phyloP scores from a whole-genome alignment of 2,329 filamentous ascomycete genomes.

The Colletotrichum chrysophilum region DNA sequence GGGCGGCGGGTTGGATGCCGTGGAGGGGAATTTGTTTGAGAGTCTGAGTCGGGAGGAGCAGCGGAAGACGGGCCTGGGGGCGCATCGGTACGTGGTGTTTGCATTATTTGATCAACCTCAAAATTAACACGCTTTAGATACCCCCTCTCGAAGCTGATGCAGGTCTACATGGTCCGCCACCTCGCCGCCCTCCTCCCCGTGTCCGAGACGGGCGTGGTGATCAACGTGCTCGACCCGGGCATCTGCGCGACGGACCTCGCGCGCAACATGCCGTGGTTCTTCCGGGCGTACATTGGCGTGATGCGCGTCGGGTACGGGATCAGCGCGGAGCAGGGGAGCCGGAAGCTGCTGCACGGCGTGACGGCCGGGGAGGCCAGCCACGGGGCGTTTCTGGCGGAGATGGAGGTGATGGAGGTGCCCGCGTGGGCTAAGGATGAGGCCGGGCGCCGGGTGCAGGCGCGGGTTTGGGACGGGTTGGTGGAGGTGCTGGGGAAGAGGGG shows the following conservation, averaged over 20 bases:
- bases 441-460: neutral
- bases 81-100: neutral
- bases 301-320: neutral
- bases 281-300: neutral
- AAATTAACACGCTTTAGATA: neutral
- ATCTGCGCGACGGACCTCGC: constrained; percentile 30
- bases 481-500: neutral
- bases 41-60: neutral
- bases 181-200: constrained; percentile 29
- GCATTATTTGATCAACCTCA: no score
- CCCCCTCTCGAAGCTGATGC: constrained; percentile 29
- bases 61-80: neutral
- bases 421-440: neutral
- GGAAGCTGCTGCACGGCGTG: neutral
- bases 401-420: neutral
- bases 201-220: constrained; percentile 29
- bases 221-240: constrained; percentile 35
- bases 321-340: neutral
- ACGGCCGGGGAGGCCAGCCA: neutral
- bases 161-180: constrained; percentile 27
- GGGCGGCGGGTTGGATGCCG: neutral
- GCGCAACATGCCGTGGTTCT: neutral
- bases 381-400: neutral
- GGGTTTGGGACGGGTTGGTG: neutral
- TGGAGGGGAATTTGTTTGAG: neutral